Base-by-base conservation (phyloP, 345 rosid species). In the Brassica incana region DNA sequence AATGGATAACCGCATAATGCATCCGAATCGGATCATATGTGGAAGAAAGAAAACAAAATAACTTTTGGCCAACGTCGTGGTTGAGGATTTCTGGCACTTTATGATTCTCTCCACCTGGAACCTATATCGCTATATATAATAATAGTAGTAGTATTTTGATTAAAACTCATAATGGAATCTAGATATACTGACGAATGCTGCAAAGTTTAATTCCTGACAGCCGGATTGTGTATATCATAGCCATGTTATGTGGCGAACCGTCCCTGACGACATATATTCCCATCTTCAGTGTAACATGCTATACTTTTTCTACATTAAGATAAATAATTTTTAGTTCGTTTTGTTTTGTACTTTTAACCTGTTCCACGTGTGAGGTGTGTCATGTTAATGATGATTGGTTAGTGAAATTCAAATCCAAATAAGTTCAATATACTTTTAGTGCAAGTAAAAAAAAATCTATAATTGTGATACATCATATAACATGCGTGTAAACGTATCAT, bases 61-160 rank as follows among this genome's bases (percentile, higher is more conserved):
- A 40, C 83, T 80, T 80, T 75, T 75, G 79, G 83, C 83, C 76
- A 69, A 80, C 52, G 82, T 79, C 43, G 64, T 79, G 78, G 33
- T 79, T 80, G 58, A 43, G 70, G 62, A 54, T 12, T 66, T 60
- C 63, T 62, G 59, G 75, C 78, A 80, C 50, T 80, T 75, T 75
- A 64, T 69, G 76, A 80, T 80, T 75, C 76, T 63, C 61, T 4
- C 62, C 83, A 80, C 79, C 72, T 80, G 59, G 67, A 68, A 52
- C 69, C 38, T 58, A 59, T 78, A 67, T 61, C 59, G 23, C 18
- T 61, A 48, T 25, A 60, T 45, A 72, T 8, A 59, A 40, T 30
- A 65, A 36, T 64, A 54, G 72, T 64, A 77, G 70, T 77, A 6
- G 32, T 29, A 29, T 29, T 29, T 29, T 16, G 58, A 54, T 54